Conservation (phyloP, 768 basidiomycete genomes). For the Agrocybe praecox region DNA sequence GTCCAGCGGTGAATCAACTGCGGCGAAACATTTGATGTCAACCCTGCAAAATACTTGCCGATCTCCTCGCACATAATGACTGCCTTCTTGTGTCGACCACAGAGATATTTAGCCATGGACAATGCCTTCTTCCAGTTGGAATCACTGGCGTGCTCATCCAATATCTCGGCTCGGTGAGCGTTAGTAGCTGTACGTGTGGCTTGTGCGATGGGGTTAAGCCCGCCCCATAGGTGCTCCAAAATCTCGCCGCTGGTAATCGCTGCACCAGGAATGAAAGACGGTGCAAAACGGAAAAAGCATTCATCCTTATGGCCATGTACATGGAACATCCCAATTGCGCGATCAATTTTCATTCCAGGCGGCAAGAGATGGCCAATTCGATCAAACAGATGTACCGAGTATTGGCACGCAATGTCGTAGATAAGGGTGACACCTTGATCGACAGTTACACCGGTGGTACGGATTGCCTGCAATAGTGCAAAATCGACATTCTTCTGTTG, state of each 20-base stretch:
- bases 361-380: not conserved
- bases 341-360: conserved; percentile 1
- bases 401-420: not conserved
- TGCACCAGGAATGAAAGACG: conserved; percentile 16
- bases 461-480: conserved; percentile 1
- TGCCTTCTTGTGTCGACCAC: not conserved
- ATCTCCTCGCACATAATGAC: not conserved
- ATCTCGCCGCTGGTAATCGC: conserved; percentile 15
- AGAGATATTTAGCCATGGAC: not conserved
- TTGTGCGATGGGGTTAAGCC: conserved; percentile 14
- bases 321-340: conserved; percentile 26
- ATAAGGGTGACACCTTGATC: not conserved
- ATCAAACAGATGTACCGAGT: not conserved
- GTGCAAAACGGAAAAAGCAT: conserved; percentile 26
- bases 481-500: not conserved
- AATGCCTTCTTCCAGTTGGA: not conserved
- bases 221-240: conserved; percentile 20
- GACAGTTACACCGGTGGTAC: not conserved
- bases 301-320: conserved; percentile 26
- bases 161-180: conserved; percentile 14
- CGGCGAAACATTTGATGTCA: not conserved
- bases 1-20: not conserved
- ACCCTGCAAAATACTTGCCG: not conserved
- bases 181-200: conserved; percentile 13
- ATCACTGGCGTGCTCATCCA: conserved; percentile 24